These are phyloP conservation scores for Atractiella rhizophila DNA, from an alignment of 768 basidiomycete genomes.

Conservation along the genomic window DNA sequence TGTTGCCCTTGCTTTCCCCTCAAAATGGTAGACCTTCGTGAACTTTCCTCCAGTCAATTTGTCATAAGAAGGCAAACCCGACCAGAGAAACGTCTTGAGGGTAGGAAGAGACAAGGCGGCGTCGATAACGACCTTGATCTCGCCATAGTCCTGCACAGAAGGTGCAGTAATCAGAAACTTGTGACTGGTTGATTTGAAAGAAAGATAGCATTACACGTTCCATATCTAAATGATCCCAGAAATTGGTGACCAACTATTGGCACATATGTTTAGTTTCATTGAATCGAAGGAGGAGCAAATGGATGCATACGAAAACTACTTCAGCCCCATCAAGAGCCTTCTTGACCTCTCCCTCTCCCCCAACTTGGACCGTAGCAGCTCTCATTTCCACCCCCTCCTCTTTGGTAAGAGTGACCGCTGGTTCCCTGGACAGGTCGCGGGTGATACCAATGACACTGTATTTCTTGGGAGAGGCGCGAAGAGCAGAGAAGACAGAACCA, in stretches of 20 bases:
- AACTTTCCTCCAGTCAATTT: conserved; percentile 11
- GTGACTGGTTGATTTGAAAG: conserved; percentile 1
- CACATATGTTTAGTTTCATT: too few species aligned
- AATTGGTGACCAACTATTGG: background rate
- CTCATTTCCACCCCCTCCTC: conserved; percentile 16
- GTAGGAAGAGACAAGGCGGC: too few species aligned
- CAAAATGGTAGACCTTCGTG: conserved; percentile 13
- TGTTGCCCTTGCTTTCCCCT: conserved; percentile 15
- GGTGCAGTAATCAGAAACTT: conserved; percentile 12
- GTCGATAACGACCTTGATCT: too few species aligned
- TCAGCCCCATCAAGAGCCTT: conserved; percentile 16
- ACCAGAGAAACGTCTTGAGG: conserved; percentile 10
- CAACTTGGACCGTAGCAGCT: conserved; percentile 12
- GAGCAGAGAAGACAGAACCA: conserved; percentile 14
- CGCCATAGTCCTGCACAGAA: conserved; percentile 12
- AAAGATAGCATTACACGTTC: background rate
- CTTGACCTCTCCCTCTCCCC: conserved; percentile 8
- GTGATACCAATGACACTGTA: conserved; percentile 16
- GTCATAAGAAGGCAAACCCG: conserved; percentile 4
- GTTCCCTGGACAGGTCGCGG: conserved; percentile 14
- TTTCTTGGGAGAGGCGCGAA: conserved; percentile 9
- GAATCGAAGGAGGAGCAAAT: too few species aligned
- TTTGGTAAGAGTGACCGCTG: conserved; percentile 7
- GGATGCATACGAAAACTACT: conserved; percentile 14
- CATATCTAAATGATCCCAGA: background rate